Conservation (phyloP, 768 basidiomycete species). For the Boletales sp. region DNA sequence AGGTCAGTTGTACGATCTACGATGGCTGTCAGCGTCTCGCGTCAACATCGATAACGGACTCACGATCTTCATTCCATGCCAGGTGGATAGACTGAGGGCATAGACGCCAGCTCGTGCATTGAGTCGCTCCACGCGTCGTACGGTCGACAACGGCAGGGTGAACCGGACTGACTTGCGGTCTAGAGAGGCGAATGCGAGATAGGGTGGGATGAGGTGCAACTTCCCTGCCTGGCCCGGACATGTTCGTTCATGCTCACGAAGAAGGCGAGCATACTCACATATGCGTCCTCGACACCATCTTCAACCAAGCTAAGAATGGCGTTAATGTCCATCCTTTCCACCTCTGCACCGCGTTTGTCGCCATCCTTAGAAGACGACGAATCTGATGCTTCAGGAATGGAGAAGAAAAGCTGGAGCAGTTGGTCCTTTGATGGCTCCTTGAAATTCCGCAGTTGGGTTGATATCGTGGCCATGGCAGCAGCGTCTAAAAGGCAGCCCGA, state of each 20-base stretch:
- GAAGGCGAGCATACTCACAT: slow-evolving; percentile 54
- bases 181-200: slow-evolving; percentile 83
- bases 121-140: slow-evolving; percentile 89
- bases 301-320: slow-evolving; percentile 79
- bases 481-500: not conserved
- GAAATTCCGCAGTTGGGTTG: slow-evolving; percentile 85
- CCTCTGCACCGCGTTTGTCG: slow-evolving; percentile 34
- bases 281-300: slow-evolving; percentile 85
- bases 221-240: slow-evolving; percentile 70
- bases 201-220: slow-evolving; percentile 83
- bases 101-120: slow-evolving; percentile 94
- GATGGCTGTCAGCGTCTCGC: slow-evolving; percentile 4
- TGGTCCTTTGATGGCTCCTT: slow-evolving; percentile 92
- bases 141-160: slow-evolving; percentile 86
- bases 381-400: slow-evolving; percentile 52
- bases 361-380: slow-evolving; percentile 17
- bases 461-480: slow-evolving; percentile 68
- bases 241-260: not conserved
- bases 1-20: slow-evolving; percentile 88
- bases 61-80: slow-evolving; percentile 94
- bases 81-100: slow-evolving; percentile 89
- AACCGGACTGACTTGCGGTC: slow-evolving; percentile 92
- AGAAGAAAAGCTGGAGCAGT: slow-evolving; percentile 81
- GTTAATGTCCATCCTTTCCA: slow-evolving; percentile 82
- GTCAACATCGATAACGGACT: slow-evolving; percentile 5